phyloP scores from a whole-genome alignment of 1,139 yeast species.

The Geotrichum histeridarum region DNA sequence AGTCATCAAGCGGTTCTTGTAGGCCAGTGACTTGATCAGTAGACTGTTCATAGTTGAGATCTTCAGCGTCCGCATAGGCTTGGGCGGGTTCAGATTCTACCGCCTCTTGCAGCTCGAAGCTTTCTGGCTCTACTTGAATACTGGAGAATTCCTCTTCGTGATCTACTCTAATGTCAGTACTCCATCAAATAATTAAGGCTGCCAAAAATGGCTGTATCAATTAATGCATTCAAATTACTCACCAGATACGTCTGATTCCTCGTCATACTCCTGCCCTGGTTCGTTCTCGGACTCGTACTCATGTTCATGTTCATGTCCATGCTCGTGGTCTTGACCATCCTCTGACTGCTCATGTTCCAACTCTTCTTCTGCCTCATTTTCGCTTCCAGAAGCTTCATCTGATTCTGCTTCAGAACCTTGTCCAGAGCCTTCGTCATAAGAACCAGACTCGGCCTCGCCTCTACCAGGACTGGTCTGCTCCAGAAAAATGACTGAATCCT shows the following conservation, averaged over 20 bases:
- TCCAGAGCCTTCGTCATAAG: constrained; percentile 21
- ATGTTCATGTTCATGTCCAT: background rate
- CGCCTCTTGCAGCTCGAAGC: too few relatives aligned
- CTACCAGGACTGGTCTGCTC: constrained; percentile 1
- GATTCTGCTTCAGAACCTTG: constrained; percentile 26
- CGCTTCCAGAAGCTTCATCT: background rate
- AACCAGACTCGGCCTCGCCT: constrained; percentile 16
- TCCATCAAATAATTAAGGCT: background rate
- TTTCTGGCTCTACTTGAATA: background rate
- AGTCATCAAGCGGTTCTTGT: too few relatives aligned
- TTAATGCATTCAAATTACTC: background rate
- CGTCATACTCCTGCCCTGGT: constrained; percentile 18
- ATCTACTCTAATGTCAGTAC: background rate
- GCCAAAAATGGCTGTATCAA: background rate
- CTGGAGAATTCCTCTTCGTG: too few relatives aligned
- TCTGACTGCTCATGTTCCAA: constrained; percentile 12
- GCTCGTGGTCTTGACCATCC: background rate
- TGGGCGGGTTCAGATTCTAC: too few relatives aligned
- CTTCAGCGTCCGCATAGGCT: too few relatives aligned
- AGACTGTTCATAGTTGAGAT: too few relatives aligned
- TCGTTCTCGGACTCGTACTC: background rate
- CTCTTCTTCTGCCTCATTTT: constrained; percentile 26
- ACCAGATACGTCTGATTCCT: constrained; percentile 4
- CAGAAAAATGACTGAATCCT: background rate
- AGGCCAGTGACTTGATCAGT: too few relatives aligned